Conservation (phyloP, 306 rosid genomes). For the Malus orientalis region DNA sequence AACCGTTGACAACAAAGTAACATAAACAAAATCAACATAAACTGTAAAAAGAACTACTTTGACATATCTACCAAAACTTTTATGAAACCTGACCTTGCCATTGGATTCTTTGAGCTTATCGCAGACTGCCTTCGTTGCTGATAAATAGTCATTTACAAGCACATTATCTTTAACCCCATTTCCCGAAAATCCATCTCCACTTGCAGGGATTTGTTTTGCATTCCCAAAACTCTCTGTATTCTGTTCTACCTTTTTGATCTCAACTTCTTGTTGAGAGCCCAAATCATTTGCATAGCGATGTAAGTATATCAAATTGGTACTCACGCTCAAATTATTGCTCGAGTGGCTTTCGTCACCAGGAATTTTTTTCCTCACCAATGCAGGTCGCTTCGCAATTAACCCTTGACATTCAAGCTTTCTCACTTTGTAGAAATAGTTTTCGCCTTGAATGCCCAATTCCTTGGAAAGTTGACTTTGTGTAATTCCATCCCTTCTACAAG, state of each 20-base stretch:
- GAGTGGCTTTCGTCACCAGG: neutral
- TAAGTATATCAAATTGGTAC: constrained; percentile 67
- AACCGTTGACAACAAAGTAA: constrained; percentile 41
- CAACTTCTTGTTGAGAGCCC: constrained; percentile 51
- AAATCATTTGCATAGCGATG: constrained; percentile 60
- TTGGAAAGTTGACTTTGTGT: constrained; percentile 65
- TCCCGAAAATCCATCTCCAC: neutral
- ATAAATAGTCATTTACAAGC: constrained; percentile 51
- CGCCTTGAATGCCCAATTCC: constrained; percentile 47
- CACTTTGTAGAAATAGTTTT: constrained; percentile 53
- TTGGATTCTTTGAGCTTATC: constrained; percentile 62
- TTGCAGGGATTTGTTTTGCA: constrained; percentile 12
- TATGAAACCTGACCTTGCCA: constrained; percentile 45
- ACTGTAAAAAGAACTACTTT: neutral
- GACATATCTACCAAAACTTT: neutral
- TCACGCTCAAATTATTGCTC: constrained; percentile 18
- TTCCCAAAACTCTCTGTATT: constrained; percentile 11
- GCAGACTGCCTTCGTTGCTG: constrained; percentile 57
- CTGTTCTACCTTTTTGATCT: constrained; percentile 42
- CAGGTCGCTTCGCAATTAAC: constrained; percentile 51
- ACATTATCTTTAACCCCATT: constrained; percentile 17
- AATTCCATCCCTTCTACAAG: constrained; percentile 27
- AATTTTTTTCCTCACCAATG: neutral
- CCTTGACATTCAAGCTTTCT: constrained; percentile 73
- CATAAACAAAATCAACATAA: constrained; percentile 13